Evolutionary conservation across 2,329 filamentous ascomycete species (phyloP), one percentile per base, ranked within the genome.

Genomic region (Davidsoniella australis): DNA sequence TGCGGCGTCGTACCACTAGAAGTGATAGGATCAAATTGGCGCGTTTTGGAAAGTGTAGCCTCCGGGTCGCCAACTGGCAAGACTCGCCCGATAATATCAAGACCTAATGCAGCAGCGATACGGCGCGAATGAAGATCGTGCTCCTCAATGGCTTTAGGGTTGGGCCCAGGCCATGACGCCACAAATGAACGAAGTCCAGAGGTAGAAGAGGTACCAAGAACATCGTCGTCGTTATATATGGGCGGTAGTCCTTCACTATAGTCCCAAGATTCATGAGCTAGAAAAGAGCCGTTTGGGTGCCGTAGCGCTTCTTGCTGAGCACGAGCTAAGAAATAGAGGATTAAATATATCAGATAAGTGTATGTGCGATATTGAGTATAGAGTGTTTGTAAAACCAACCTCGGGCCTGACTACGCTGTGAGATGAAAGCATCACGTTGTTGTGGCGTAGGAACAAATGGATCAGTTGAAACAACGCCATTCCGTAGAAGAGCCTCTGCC

Each of bases 101-200:
- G 72, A n/a, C 84, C 75, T 47, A 96, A 69, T 2, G 91, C 91
- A 14, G 80, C 68, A 7, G 88, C 87, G 49, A 98, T 65, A 24
- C 86, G 77, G 39, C 75, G 73, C 57, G 83, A 76, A 59, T 94
- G 83, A 47, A 75, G 77, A 50, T 81, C 75, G 10, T 72, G 65
- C 39, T 85, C 76, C 37, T 83, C 76, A 37, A 75, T 70, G 1
- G 68, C 60, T 42, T 62, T 68, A 5, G 65, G 60, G 17, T 62
- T 62, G 0, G 60, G 53, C 5, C 60, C 61, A 0, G 66, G 62
- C 49, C 76, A 77, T 0, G 67, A 63, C n/a, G 70, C 71, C 0
- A 68, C 67, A 54, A 72, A 75, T n/a, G 76, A 66, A 4, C 80
- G 82, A 38, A 41, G 36, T 7, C 85, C 84, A 59, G 78, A 85